Evolutionary conservation across 148 eudicot species (phyloP).

Genomic region (Vaccinium corymbosum): DNA sequence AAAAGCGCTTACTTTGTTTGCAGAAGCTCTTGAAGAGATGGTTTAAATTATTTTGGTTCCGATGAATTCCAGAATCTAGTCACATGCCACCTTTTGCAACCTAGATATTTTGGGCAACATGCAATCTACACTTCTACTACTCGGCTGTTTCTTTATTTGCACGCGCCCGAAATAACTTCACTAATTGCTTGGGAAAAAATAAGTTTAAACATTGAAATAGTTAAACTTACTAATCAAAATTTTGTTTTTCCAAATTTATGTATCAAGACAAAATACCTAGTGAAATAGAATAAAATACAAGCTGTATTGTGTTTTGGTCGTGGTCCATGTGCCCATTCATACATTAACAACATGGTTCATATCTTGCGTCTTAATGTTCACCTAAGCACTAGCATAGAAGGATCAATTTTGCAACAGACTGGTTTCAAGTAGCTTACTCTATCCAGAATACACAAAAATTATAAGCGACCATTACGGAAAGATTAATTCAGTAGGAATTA

Average conservation of each 20-base stretch:
- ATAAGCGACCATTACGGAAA: not conserved
- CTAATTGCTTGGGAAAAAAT: not conserved
- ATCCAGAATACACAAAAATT: not conserved
- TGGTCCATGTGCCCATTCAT: not conserved
- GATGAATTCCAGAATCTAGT: not conserved
- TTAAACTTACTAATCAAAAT: not conserved
- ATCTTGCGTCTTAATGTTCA: not conserved
- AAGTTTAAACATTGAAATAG: not conserved
- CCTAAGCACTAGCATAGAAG: not conserved
- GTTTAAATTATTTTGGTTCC: not conserved
- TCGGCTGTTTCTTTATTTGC: not conserved
- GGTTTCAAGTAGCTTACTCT: not conserved
- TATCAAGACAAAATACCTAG: not conserved
- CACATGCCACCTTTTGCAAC: not conserved
- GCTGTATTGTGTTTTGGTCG: not conserved
- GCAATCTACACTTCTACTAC: not conserved
- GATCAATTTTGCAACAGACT: not conserved
- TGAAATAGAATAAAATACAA: not conserved
- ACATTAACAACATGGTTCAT: not conserved
- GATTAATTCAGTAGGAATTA: not conserved
- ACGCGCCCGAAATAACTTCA: not conserved
- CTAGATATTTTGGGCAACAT: not conserved
- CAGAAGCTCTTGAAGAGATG: not conserved
- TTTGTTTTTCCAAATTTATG: not conserved
- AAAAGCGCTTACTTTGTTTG: not conserved